Evolutionary conservation across 352 stramenopile genomes (phyloP).

Genomic region (Phytophthora kernoviae): DNA sequence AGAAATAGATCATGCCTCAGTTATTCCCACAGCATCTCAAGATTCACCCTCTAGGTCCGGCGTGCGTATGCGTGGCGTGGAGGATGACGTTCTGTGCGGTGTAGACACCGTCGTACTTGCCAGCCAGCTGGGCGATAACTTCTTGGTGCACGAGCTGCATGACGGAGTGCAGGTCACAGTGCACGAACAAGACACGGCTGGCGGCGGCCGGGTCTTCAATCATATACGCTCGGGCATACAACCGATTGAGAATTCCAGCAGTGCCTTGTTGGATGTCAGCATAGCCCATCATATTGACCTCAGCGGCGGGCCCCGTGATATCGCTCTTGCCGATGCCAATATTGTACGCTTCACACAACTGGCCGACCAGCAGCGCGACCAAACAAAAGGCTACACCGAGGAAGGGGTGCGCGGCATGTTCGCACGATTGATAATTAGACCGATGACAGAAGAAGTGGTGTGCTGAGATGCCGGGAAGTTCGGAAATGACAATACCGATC

Average conservation of each 20-base stretch:
- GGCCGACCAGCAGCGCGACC: background rate
- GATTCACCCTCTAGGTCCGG: constrained; percentile 37
- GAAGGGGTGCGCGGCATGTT: no score
- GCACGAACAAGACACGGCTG: constrained; percentile 45
- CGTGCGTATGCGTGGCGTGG: constrained; percentile 82
- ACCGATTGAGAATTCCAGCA: constrained; percentile 58
- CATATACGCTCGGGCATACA: constrained; percentile 65
- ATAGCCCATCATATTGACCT: constrained; percentile 68
- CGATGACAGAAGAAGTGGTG: no score
- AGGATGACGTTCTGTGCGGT: constrained; percentile 68
- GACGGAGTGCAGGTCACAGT: constrained; percentile 47
- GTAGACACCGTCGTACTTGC: constrained; percentile 43
- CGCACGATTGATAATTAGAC: no score
- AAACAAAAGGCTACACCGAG: no score
- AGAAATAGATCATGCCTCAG: background rate
- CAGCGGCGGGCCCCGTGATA: constrained; percentile 55
- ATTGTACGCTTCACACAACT: constrained; percentile 19
- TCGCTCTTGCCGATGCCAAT: constrained; percentile 60
- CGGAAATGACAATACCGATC: no score
- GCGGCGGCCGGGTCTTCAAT: constrained; percentile 39
- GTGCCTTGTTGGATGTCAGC: constrained; percentile 45
- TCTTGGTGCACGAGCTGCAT: constrained; percentile 58
- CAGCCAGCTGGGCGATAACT: constrained; percentile 37
- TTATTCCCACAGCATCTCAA: background rate
- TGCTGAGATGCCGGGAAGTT: no score